Percentiles rank a stretch among this genome's conserved stretches.
phyloP scores from a whole-genome alignment of 2,329 filamentous ascomycete genomes.

The Gyromitra esculenta region DNA sequence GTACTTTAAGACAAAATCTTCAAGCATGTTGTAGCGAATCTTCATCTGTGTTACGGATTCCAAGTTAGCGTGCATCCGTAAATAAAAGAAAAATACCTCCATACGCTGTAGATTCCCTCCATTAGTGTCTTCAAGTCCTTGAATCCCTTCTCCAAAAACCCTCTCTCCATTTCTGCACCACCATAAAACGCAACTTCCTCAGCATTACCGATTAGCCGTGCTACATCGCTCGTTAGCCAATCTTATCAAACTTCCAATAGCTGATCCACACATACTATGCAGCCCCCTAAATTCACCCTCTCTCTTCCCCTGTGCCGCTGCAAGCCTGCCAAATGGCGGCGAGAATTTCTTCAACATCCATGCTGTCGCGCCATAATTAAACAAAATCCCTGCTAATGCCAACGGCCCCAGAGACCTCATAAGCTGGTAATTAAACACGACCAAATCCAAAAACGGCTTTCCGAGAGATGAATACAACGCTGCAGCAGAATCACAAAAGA shows the following conservation, averaged over 20 bases:
- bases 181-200: constrained; percentile 98
- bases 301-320: constrained; percentile 92
- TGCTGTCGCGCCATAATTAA: constrained; percentile 94
- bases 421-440: constrained; percentile 97
- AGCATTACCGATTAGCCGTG: constrained; percentile 91
- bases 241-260: neutral
- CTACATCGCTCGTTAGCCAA: constrained; percentile 58
- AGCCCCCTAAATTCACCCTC: constrained; percentile 94
- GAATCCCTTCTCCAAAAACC: constrained; percentile 90
- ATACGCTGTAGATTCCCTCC: constrained; percentile 88
- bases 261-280: constrained; percentile 64
- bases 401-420: constrained; percentile 90
- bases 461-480: constrained; percentile 94
- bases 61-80: constrained; percentile 21
- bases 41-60: constrained; percentile 69
- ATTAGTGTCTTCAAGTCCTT: constrained; percentile 94
- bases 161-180: constrained; percentile 92
- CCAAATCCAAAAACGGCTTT: constrained; percentile 97
- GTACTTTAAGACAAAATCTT: constrained; percentile 98
- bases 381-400: constrained; percentile 83
- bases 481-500: constrained; percentile 92
- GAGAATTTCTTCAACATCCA: constrained; percentile 87
- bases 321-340: constrained; percentile 94
- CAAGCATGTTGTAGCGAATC: constrained; percentile 97
- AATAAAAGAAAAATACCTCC: neutral